Conservation (phyloP, 2,329 filamentous ascomycete genomes). For the Penicillium polonicum region DNA sequence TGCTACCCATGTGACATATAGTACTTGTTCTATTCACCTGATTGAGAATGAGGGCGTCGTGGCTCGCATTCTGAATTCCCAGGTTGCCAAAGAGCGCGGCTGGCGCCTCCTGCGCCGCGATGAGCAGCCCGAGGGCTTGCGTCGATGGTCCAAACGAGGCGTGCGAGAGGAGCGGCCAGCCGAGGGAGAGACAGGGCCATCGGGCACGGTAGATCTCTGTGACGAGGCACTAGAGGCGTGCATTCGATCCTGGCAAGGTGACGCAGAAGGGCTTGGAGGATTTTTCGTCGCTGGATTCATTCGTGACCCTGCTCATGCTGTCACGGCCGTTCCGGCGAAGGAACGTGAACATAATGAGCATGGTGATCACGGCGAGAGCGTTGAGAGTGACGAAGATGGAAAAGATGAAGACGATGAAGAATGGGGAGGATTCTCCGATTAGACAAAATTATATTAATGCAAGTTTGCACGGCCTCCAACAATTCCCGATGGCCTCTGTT, state of each 20-base stretch:
- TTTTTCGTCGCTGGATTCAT: conserved; percentile 94
- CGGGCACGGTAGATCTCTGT: conserved; percentile 35
- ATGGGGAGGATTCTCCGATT: conserved; percentile 48
- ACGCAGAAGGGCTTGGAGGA: conserved; percentile 82
- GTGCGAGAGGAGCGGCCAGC: conserved; percentile 44
- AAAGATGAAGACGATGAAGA: conserved; percentile 39
- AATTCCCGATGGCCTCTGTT: not conserved
- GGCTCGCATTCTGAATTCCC: conserved; percentile 65
- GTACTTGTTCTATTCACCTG: conserved; percentile 84
- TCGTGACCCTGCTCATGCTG: conserved; percentile 52
- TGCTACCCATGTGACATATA: conserved; percentile 78
- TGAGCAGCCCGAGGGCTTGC: conserved; percentile 74
- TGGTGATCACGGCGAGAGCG: conserved; percentile 16
- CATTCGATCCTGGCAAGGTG: conserved; percentile 77
- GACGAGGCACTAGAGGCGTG: conserved; percentile 65
- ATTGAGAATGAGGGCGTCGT: conserved; percentile 91
- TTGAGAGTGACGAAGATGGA: conserved; percentile 15
- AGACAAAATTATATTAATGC: conserved; percentile 11
- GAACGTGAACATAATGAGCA: conserved; percentile 22
- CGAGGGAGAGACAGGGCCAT: conserved; percentile 6
- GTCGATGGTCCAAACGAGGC: conserved; percentile 69
- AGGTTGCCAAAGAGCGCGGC: conserved; percentile 63
- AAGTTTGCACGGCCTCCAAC: not conserved
- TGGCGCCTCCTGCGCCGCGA: conserved; percentile 75
- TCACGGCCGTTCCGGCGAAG: not conserved